These are phyloP conservation scores for Gossypium sturtianum DNA, from an alignment of 345 rosid species.

Conservation along the genomic window DNA sequence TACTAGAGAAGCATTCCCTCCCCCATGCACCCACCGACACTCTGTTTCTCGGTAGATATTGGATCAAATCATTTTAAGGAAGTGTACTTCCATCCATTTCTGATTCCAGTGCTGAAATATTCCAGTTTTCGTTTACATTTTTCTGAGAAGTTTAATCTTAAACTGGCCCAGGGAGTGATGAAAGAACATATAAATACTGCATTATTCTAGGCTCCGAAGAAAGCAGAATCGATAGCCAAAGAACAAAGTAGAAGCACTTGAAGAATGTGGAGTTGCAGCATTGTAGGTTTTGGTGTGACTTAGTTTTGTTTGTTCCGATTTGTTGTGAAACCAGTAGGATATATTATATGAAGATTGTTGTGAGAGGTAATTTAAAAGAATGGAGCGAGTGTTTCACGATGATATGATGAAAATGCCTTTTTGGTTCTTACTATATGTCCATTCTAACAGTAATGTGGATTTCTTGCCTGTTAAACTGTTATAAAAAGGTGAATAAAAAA, in stretches of 20 bases:
- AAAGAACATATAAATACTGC: not conserved
- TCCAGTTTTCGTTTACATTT: not conserved
- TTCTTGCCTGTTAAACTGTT: not conserved
- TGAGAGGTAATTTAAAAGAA: not conserved
- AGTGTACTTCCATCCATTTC: not conserved
- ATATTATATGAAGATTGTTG: not conserved
- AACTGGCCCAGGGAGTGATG: not conserved
- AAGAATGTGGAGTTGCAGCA: not conserved
- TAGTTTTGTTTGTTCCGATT: not conserved
- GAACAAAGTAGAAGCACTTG: not conserved
- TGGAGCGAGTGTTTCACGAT: not conserved
- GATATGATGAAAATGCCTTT: not conserved
- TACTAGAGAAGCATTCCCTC: not conserved
- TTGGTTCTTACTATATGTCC: not conserved
- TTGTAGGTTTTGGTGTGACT: not conserved
- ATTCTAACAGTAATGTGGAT: not conserved
- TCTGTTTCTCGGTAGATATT: not conserved
- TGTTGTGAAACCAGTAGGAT: constrained; percentile 7
- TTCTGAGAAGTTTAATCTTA: not conserved
- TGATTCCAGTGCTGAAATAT: not conserved
- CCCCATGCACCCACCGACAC: too few relatives aligned
- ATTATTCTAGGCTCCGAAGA: not conserved
- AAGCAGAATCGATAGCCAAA: not conserved
- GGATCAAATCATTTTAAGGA: not conserved
- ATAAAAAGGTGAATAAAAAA: not conserved